phyloP scores from a whole-genome alignment of 345 rosid genomes.

The Syzygium jambos region DNA sequence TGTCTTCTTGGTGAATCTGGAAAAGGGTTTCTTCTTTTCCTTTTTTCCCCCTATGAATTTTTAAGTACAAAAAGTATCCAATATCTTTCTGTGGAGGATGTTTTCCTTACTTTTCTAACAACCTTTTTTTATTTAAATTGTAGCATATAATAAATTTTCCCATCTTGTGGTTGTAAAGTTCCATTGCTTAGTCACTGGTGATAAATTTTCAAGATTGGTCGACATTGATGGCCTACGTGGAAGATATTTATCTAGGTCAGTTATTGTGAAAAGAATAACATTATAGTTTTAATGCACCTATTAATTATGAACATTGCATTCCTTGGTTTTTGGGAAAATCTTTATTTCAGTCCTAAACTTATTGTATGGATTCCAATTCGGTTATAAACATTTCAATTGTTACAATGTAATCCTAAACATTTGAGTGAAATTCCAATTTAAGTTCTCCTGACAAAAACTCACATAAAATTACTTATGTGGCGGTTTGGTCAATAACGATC shows the following conservation, averaged over 20 bases:
- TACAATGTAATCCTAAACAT: not conserved
- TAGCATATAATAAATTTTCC: not conserved
- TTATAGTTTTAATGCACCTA: not conserved
- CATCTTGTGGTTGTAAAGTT: not conserved
- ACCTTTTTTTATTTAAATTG: not conserved
- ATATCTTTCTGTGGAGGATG: not conserved
- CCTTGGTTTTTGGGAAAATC: not conserved
- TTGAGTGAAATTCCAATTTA: not conserved
- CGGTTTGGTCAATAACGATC: accelerated
- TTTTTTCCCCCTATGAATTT: not conserved
- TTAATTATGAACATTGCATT: not conserved
- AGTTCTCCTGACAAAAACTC: not conserved
- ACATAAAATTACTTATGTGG: not conserved
- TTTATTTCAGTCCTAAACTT: no score
- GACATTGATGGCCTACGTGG: not conserved
- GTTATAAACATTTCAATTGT: not conserved
- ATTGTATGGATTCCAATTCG: not conserved
- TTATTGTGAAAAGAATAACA: not conserved
- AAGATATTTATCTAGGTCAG: not conserved
- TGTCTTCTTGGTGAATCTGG: not conserved
- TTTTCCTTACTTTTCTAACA: not conserved
- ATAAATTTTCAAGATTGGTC: not conserved
- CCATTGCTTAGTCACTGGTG: not conserved
- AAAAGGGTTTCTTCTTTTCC: not conserved
- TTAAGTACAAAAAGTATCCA: not conserved